Conservation (phyloP, 202 grass and related monocot species). For the Zizania palustris region DNA sequence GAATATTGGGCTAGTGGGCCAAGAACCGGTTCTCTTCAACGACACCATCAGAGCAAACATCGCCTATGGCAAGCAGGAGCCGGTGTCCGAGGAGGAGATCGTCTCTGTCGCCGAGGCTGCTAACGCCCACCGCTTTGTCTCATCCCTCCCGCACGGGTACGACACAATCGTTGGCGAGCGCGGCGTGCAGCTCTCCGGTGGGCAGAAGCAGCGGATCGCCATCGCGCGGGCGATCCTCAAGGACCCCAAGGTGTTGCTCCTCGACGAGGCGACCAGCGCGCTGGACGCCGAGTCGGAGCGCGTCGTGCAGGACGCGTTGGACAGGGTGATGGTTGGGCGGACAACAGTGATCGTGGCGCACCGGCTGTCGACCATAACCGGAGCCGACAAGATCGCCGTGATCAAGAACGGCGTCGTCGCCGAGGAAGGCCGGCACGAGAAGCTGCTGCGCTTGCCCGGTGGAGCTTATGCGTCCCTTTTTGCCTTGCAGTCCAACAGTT, state of each 20-base stretch:
- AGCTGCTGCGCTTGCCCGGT: slow-evolving; percentile 41
- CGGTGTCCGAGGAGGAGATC: slow-evolving; percentile 71
- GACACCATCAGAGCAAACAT: slow-evolving; percentile 77
- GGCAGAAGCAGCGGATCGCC: slow-evolving; percentile 78
- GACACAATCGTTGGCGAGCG: slow-evolving; percentile 67
- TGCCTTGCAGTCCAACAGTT: slow-evolving; percentile 52
- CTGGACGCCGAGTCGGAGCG: slow-evolving; percentile 60
- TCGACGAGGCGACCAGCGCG: slow-evolving; percentile 64
- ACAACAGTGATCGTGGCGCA: slow-evolving; percentile 70
- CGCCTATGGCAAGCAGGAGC: slow-evolving; percentile 61
- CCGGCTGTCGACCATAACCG: slow-evolving; percentile 62
- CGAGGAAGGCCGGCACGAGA: slow-evolving; percentile 68
- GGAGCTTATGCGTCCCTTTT: slow-evolving; percentile 64
- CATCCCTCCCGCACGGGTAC: slow-evolving; percentile 56
- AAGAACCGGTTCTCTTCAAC: slow-evolving; percentile 79
- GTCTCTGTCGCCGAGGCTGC: slow-evolving; percentile 49
- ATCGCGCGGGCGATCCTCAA: slow-evolving; percentile 59
- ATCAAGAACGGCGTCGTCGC: slow-evolving; percentile 68
- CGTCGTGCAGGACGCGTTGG: slow-evolving; percentile 70
- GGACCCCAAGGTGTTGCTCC: slow-evolving; percentile 57
- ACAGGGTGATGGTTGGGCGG: slow-evolving; percentile 70
- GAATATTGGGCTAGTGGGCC: slow-evolving; percentile 74
- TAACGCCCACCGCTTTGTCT: slow-evolving; percentile 72
- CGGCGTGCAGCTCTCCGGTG: slow-evolving; percentile 65
- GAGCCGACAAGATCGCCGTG: slow-evolving; percentile 59